phyloP scores from a whole-genome alignment of 225 moss, liverwort and hornwort species.

The Antitrichia curtipendula region DNA sequence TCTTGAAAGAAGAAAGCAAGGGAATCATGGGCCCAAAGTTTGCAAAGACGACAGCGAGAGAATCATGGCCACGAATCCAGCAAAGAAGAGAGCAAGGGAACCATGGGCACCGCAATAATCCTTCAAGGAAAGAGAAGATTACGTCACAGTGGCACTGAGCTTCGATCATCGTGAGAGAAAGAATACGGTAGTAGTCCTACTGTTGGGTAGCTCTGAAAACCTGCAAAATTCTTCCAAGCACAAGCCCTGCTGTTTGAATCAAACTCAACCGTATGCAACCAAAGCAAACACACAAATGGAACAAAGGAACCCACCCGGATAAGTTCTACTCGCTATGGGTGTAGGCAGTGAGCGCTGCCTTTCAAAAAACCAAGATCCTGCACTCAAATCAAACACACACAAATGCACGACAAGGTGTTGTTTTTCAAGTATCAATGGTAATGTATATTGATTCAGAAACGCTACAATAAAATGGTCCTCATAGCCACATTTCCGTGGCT shows the following conservation, averaged over 20 bases:
- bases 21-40: not conserved
- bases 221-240: not conserved
- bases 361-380: not conserved
- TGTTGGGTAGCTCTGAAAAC: not conserved
- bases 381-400: not conserved
- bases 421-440: not conserved
- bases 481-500: not conserved
- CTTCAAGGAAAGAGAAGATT: too few species aligned
- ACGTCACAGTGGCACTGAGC: not conserved
- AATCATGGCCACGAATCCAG: not conserved
- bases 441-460: not conserved
- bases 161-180: too few species aligned
- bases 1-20: not conserved
- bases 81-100: not conserved
- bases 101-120: not conserved
- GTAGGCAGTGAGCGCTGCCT: not conserved
- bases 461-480: conserved; percentile 1
- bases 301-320: not conserved
- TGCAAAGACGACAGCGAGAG: not conserved
- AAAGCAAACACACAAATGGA: not conserved
- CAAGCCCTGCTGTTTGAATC: not conserved
- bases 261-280: not conserved
- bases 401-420: not conserved
- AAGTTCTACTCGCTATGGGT: too few species aligned
- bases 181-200: not conserved